Evolutionary conservation across 1,284 basidiomycete genomes (phyloP).

Genomic region (Apiotrichum laibachii): DNA sequence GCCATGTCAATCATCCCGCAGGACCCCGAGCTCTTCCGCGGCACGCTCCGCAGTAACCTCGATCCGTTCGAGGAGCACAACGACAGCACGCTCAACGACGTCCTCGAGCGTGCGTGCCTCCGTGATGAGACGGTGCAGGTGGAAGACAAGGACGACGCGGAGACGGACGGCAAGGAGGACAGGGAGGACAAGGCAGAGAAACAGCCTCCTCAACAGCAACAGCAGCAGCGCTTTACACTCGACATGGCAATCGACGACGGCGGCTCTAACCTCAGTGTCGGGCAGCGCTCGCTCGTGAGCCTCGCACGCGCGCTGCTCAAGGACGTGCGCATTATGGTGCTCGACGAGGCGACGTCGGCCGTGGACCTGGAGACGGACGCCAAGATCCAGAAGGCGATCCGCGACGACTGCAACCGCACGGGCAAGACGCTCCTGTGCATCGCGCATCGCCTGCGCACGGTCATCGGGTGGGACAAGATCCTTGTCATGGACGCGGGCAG

Average conservation of each 20-base stretch:
- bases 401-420: slow-evolving; percentile 68
- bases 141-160: no score
- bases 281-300: slow-evolving; percentile 52
- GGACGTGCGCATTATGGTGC: slow-evolving; percentile 64
- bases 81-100: slow-evolving; percentile 75
- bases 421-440: slow-evolving; percentile 61
- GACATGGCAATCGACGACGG: slow-evolving; percentile 49
- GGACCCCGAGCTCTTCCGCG: slow-evolving; percentile 66
- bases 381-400: slow-evolving; percentile 68
- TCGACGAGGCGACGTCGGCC: slow-evolving; percentile 56
- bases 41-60: slow-evolving; percentile 59
- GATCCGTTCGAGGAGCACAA: slow-evolving; percentile 72
- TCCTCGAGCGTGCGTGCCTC: slow-evolving; percentile 72
- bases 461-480: slow-evolving; percentile 53
- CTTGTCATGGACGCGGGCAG: slow-evolving; percentile 45
- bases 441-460: slow-evolving; percentile 71
- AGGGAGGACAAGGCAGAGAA: slow-evolving; percentile 40
- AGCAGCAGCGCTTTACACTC: slow-evolving; percentile 56
- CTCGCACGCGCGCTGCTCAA: slow-evolving; percentile 68
- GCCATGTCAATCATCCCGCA: slow-evolving; percentile 74
- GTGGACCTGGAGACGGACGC: slow-evolving; percentile 78
- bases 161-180: no score
- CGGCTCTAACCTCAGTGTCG: slow-evolving; percentile 28
- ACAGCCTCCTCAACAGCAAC: not conserved
- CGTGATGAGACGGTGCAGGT: no score